Evolutionary conservation across 2,329 filamentous ascomycete species (phyloP).

Genomic region (Colletotrichum navitas): DNA sequence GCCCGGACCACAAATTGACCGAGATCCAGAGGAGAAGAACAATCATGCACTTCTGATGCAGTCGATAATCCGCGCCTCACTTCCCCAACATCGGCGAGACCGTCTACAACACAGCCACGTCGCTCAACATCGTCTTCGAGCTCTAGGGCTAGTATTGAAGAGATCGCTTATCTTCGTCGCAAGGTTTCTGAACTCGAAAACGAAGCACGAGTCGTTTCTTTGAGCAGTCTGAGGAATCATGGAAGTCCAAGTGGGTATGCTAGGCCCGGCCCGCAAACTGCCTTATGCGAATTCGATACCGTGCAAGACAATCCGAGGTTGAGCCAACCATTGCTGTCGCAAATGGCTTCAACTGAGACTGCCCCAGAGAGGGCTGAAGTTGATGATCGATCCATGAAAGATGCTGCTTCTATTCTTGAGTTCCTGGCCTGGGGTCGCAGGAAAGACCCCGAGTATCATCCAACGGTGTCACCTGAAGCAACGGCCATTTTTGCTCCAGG

Average conservation of each 20-base stretch:
- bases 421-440: constrained; percentile 62
- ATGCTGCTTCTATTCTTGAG: constrained; percentile 61
- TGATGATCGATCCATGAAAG: constrained; percentile 46
- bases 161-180: not conserved
- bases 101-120: not conserved
- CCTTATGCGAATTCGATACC: not conserved
- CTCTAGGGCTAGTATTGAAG: not conserved
- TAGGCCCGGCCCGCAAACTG: not conserved
- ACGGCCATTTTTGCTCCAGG: not conserved
- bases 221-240: not conserved
- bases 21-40: not conserved
- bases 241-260: not conserved
- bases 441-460: constrained; percentile 52
- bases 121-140: not conserved
- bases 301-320: not conserved
- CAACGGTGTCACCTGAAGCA: constrained; percentile 40
- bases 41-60: not conserved
- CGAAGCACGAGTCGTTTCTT: not conserved
- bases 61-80: not conserved
- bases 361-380: not conserved
- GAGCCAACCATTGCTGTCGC: not conserved
- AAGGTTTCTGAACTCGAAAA: not conserved
- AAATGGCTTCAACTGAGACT: not conserved
- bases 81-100: not conserved
- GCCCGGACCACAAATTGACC: not conserved